Evolutionary conservation across 441 rosid genomes (phyloP).

Genomic region (Omphalea diandra): DNA sequence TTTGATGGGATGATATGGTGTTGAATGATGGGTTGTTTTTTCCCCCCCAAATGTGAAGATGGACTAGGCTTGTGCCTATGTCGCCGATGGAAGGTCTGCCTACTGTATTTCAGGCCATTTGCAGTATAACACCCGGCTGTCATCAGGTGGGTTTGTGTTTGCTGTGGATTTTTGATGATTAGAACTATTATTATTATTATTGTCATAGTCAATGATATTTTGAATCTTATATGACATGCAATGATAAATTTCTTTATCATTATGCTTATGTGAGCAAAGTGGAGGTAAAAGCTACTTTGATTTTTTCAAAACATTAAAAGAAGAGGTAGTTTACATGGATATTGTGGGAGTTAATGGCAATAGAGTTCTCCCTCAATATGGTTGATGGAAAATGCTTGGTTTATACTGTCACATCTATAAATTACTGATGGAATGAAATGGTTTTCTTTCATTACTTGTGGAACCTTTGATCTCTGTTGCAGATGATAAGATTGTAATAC

Average conservation of each 20-base stretch:
- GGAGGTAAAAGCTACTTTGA: not conserved
- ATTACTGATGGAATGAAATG: not conserved
- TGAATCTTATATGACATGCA: not conserved
- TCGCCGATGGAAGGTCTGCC: constrained; percentile 93
- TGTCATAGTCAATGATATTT: not conserved
- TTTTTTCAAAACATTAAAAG: too few relatives aligned
- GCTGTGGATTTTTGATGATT: not conserved
- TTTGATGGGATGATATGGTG: constrained; percentile 3
- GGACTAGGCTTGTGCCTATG: constrained; percentile 78
- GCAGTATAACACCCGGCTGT: constrained; percentile 74
- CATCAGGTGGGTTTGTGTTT: constrained; percentile 68
- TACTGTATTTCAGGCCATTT: constrained; percentile 79
- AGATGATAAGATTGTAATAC: not conserved
- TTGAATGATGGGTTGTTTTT: constrained; percentile 17
- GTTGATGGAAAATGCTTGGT: too few relatives aligned
- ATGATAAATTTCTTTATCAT: not conserved
- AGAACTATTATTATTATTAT: not conserved
- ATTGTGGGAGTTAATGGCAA: not conserved
- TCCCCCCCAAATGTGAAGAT: constrained; percentile 49
- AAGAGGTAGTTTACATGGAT: too few relatives aligned
- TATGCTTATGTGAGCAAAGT: not conserved
- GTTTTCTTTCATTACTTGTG: not conserved
- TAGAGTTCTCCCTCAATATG: too few relatives aligned
- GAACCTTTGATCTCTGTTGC: not conserved
- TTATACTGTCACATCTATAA: not conserved